Base-by-base conservation (phyloP, 257 asterid species). In the Galeopsis tetrahit region DNA sequence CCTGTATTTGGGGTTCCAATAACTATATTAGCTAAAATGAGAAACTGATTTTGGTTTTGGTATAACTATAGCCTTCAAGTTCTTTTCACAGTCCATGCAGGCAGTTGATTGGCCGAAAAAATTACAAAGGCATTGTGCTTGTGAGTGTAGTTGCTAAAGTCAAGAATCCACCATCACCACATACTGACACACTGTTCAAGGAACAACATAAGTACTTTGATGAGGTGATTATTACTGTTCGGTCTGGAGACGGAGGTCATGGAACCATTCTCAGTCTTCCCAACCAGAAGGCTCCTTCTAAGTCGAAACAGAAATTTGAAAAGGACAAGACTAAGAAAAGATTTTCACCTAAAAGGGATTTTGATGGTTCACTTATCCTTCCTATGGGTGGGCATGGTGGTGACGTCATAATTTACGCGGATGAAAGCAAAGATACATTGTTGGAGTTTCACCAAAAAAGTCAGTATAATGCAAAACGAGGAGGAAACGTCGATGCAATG, bases 241-340 rank as follows among this genome's bases (percentile, higher is more conserved):
- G 97, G 44, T 84, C 96, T 17, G 98, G 98, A 66, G 98, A 93
- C 75, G 98, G 98, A 36, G 98, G 98, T 53, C 96, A 93, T 63
- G 98, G 98, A 42, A 82, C 94, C 10, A 51, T 87, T 76, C 91
- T 93, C 63, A 80, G 70, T 63, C 78, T 90, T 77, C 97, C 96
- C 2, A 85, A 69, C 75, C 85, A 74, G 70, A 84, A 56, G 62
- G 61, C 81, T 35, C 78, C 91, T 60, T 71, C 93, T 13, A 89
- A 85, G 77, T 72, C 90, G 4, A 81, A 38, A 51, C 83, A 89
- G 69, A 89, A 80, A 80, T 71, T 70, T 46, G 88, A 77, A 9
- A 88, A 85, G 65, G 96, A 82, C n/a, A 93, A 85, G 78, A 31
- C 76, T 10, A 89, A 75, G 84, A 90, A 49, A 80, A 85, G 55